Base-by-base conservation (phyloP, 2,329 filamentous ascomycete genomes). In the Ascochyta fabae region DNA sequence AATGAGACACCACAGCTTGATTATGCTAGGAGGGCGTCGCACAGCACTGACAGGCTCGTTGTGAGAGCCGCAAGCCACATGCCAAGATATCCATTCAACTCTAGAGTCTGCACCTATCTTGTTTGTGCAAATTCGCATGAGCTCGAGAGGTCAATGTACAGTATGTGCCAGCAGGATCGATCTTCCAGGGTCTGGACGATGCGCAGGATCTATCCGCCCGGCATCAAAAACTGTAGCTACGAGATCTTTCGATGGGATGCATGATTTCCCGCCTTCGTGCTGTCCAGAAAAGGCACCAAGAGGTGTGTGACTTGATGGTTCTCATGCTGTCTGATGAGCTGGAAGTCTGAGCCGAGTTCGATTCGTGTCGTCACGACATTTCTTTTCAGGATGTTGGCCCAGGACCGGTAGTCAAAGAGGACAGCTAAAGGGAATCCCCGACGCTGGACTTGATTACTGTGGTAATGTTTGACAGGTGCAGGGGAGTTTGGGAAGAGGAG, bases 381-480 rank as follows among this genome's bases (percentile, higher is more conserved):
- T 23, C 22, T 36, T 16, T 29, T 34, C 34, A 19, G 27, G 35
- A 29, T 35, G 45, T 46, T 49, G 41, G 41, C 6, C 40, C 23
- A 41, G 23, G 41, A 6, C 40, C 23, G 46, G 23, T 12, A 12
- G 16, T 38, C 7, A n/a, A 29, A 36, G 29, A 41, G 4, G 9
- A 10, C 15, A 22, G 12, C 23, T 26, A 36, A 35, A 19, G 23
- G 22, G 3, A 31, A 19, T 19, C 22, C 33, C n/a, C 24, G 31
- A 26, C 10, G 24, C 31, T 43, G 34, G 22, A 4, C 19, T 16
- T 15, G 15, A 22, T 4, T 4, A 19, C 19, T 19, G 19, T 19
- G 16, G 16, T 16, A 13, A 36, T 6, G 35, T 35, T 47, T 43
- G 43, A 42, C 31, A 42, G 43, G n/a, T 47, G 50, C 50, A 53